Evolutionary conservation across 805 yeast genomes (phyloP).

Genomic region (Clavispora asparagi): DNA sequence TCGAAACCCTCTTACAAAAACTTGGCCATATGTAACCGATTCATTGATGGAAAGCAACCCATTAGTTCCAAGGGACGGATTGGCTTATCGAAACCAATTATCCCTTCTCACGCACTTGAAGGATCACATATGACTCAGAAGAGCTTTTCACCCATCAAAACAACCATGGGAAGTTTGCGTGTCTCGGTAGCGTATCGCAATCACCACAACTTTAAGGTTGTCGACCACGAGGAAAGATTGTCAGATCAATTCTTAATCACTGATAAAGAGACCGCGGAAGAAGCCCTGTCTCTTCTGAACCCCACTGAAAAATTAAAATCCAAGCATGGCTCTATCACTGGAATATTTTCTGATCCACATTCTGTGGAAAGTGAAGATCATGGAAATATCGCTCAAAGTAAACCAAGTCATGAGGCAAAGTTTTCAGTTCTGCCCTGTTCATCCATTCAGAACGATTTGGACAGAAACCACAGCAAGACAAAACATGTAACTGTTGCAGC

Average conservation of each 20-base stretch:
- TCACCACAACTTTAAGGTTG: slow-evolving; percentile 62
- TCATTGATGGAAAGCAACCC: slow-evolving; percentile 73
- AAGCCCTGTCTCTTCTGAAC: background rate
- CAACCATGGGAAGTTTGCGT: slow-evolving; percentile 68
- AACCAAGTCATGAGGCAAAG: background rate
- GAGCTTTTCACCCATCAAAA: slow-evolving; percentile 63
- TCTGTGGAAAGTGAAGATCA: background rate
- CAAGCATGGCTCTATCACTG: background rate
- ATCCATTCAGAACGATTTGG: background rate
- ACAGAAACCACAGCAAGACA: background rate
- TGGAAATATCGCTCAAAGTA: background rate
- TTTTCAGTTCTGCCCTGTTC: background rate
- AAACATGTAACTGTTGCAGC: background rate
- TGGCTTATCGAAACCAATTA: slow-evolving; percentile 70
- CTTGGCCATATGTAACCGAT: slow-evolving; percentile 51
- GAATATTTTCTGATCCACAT: background rate
- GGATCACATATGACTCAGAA: slow-evolving; percentile 56
- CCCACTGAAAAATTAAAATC: background rate
- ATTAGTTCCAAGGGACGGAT: slow-evolving; percentile 78
- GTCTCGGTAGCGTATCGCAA: slow-evolving; percentile 76
- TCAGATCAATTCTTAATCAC: slow-evolving; percentile 51
- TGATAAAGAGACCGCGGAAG: slow-evolving; percentile 24
- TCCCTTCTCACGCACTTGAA: slow-evolving; percentile 34
- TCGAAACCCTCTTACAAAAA: slow-evolving; percentile 14
- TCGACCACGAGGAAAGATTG: slow-evolving; percentile 60